Evolutionary conservation across 2,329 filamentous ascomycete species (phyloP).

Genomic region (Clonostachys rosea): DNA sequence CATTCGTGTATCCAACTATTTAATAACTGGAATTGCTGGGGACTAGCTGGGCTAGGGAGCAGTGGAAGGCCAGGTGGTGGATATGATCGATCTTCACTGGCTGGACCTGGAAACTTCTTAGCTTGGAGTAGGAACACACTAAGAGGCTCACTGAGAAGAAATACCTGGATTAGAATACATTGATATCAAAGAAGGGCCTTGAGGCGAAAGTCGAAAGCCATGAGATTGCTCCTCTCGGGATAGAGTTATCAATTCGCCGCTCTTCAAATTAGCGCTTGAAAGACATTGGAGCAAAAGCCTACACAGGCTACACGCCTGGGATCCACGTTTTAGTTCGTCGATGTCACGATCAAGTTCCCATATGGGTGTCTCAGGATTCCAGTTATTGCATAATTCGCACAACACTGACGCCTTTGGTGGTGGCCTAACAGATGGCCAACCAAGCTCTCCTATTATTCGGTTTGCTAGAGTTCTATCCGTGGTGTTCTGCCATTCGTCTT

Average conservation of each 20-base stretch:
- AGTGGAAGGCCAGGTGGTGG: not conserved
- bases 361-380: too few species aligned
- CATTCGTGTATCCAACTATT: not conserved
- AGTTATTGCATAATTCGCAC: not conserved
- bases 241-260: not conserved
- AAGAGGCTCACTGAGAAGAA: not conserved
- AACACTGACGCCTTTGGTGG: not conserved
- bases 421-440: not conserved
- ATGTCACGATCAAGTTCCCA: not conserved
- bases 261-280: not conserved
- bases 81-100: too few species aligned
- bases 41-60: not conserved
- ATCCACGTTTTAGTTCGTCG: not conserved
- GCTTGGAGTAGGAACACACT: too few species aligned
- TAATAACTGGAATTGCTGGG: not conserved
- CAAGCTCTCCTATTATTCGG: not conserved
- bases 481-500: not conserved
- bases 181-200: not conserved
- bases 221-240: not conserved
- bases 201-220: not conserved
- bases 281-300: not conserved
- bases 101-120: too few species aligned
- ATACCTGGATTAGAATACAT: not conserved
- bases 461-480: not conserved
- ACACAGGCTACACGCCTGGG: not conserved